These are phyloP conservation scores for Petunia hybrid DNA, from an alignment of 305 asterid genomes.

Conservation along the genomic window DNA sequence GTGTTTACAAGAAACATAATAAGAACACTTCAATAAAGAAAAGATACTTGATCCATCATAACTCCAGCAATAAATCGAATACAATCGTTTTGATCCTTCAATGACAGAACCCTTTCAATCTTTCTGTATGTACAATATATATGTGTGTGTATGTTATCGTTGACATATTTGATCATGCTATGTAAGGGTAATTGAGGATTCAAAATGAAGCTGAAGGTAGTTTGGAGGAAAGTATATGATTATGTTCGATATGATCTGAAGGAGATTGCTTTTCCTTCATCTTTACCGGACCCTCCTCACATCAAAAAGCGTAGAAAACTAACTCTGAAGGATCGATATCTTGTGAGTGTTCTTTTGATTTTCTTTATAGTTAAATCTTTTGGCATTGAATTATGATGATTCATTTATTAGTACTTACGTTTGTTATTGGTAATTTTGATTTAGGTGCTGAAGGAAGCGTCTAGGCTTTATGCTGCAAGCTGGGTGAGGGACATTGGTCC, in stretches of 20 bases:
- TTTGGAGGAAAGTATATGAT: conserved; percentile 63
- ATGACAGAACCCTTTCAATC: no score
- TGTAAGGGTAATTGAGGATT: conserved; percentile 27
- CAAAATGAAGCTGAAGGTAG: conserved; percentile 74
- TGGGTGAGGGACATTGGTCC: conserved; percentile 98
- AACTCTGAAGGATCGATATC: conserved; percentile 74
- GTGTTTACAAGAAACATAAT: not conserved
- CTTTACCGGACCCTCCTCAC: conserved; percentile 94
- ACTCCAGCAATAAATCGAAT: not conserved
- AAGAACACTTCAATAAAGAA: not conserved
- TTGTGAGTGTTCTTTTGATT: conserved; percentile 53
- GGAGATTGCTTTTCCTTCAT: conserved; percentile 92
- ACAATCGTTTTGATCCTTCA: not conserved
- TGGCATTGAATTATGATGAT: conserved; percentile 3
- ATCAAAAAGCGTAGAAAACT: conserved; percentile 61
- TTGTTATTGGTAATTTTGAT: conserved; percentile 24
- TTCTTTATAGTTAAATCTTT: not conserved
- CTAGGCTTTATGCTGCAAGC: conserved; percentile 82
- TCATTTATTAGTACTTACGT: not conserved
- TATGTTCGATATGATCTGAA: conserved; percentile 86
- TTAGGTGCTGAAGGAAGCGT: conserved; percentile 88
- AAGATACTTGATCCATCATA: not conserved
- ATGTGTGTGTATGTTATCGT: conserved; percentile 2
- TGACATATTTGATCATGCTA: no score
- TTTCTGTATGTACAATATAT: not conserved